Conservation (phyloP, 2,329 filamentous ascomycete genomes). For the Pseudogymnoascus sp. region DNA sequence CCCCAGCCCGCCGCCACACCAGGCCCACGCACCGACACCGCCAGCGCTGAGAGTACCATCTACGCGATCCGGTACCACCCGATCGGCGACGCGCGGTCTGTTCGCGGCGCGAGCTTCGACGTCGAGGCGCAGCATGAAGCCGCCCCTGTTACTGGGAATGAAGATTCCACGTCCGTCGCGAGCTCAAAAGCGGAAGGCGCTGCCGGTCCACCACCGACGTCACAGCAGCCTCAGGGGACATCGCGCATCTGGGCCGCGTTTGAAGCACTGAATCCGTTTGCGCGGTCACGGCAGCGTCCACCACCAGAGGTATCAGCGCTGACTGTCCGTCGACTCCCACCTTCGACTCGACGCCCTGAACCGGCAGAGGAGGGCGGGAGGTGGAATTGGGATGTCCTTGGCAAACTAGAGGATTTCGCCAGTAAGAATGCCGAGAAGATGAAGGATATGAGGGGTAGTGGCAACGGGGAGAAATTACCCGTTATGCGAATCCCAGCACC, state of each 20-base stretch:
- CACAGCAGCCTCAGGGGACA: neutral
- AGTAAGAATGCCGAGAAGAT: constrained; percentile 51
- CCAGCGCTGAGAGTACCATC: constrained; percentile 54
- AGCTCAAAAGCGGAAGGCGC: constrained; percentile 14
- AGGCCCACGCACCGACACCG: constrained; percentile 52
- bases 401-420: constrained; percentile 52
- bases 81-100: constrained; percentile 34
- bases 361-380: neutral
- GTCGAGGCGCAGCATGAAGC: constrained; percentile 18
- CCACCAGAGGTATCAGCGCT: constrained; percentile 28
- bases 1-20: constrained; percentile 47
- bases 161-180: constrained; percentile 13
- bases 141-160: constrained; percentile 23
- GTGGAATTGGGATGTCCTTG: constrained; percentile 44
- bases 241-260: constrained; percentile 12
- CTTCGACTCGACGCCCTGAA: constrained; percentile 17
- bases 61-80: constrained; percentile 55
- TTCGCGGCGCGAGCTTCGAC: constrained; percentile 20
- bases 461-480: constrained; percentile 13
- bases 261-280: constrained; percentile 25
- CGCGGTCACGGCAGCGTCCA: constrained; percentile 21
- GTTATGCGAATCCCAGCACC: constrained; percentile 8
- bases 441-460: constrained; percentile 35
- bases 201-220: constrained; percentile 11
- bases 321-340: constrained; percentile 17